These are phyloP conservation scores for Rhizopogon vesiculosus DNA, from an alignment of 768 basidiomycete species.

Conservation along the genomic window DNA sequence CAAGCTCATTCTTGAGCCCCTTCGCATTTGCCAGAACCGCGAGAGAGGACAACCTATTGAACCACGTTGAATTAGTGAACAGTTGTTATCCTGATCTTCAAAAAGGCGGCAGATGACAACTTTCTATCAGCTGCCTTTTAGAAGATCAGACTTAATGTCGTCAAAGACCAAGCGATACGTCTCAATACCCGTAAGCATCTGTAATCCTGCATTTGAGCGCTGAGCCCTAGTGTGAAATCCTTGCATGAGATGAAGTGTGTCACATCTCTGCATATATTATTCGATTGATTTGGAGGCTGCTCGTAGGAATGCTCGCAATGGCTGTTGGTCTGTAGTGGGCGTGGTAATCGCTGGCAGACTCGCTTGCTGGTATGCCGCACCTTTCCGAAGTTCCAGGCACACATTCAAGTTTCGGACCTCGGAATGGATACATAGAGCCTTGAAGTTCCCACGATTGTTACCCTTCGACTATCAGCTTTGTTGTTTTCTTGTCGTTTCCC, in stretches of 20 bases:
- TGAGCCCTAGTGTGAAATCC: too few species aligned
- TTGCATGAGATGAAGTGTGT: not conserved
- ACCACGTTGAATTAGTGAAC: too few species aligned
- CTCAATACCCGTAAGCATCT: too few species aligned
- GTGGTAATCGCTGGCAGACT: too few species aligned
- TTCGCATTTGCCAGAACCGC: not conserved
- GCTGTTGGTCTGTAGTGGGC: too few species aligned
- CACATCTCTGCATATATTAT: too few species aligned
- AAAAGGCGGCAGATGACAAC: not conserved
- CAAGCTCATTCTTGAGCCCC: not conserved
- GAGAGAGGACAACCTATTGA: not conserved
- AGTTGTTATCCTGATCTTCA: not conserved
- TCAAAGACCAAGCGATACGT: too few species aligned
- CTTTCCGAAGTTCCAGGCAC: too few species aligned
- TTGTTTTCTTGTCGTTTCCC: conserved; percentile 2
- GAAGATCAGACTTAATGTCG: not conserved
- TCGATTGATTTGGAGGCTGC: too few species aligned
- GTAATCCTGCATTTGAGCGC: too few species aligned
- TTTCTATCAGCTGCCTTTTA: not conserved
- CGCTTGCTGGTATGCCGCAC: too few species aligned
- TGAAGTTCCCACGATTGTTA: conserved; percentile 23
- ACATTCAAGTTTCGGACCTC: not conserved
- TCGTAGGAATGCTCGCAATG: too few species aligned
- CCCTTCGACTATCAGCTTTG: conserved; percentile 10
- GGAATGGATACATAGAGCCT: conserved; percentile 18